Conservation (phyloP, 2,329 filamentous ascomycete genomes). For the Raffaelea arxii region DNA sequence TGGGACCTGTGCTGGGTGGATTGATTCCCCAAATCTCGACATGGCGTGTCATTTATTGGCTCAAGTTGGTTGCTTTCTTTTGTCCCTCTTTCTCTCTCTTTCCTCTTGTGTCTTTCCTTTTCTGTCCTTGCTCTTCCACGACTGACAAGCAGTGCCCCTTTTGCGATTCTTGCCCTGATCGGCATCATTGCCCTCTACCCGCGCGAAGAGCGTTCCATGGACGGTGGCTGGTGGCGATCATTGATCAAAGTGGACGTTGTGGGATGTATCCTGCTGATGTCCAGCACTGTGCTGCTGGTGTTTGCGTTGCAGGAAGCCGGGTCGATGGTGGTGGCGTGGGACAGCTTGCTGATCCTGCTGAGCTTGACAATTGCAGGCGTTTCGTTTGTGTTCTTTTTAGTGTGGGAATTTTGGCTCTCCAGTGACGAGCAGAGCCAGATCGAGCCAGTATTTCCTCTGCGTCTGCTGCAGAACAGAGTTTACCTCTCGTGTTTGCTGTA, state of each 20-base stretch:
- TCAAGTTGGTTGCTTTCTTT: constrained; percentile 38
- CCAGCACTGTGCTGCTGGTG: constrained; percentile 42
- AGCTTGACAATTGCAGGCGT: constrained; percentile 37
- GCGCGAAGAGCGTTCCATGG: constrained; percentile 5
- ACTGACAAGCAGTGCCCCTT: constrained; percentile 2
- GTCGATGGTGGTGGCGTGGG: constrained; percentile 41
- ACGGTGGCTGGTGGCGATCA: constrained; percentile 2
- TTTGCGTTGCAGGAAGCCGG: constrained; percentile 49
- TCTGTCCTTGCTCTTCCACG: neutral
- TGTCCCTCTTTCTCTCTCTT: neutral
- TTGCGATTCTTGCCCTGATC: constrained; percentile 27
- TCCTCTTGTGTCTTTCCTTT: neutral
- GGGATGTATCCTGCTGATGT: constrained; percentile 32
- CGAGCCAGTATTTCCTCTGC: constrained; percentile 46
- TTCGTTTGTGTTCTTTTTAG: constrained; percentile 37
- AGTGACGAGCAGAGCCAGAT: constrained; percentile 26
- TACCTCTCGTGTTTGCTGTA: constrained; percentile 42
- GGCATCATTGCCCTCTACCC: constrained; percentile 30
- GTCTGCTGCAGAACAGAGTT: constrained; percentile 35
- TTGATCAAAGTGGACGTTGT: constrained; percentile 13
- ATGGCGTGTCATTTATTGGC: constrained; percentile 53
- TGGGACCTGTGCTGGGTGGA: constrained; percentile 50
- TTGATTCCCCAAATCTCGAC: constrained; percentile 40
- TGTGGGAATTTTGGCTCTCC: constrained; percentile 41
- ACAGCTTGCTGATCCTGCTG: constrained; percentile 37